phyloP scores from a whole-genome alignment of 2,329 filamentous ascomycete species.

The Nothophoma quercina region DNA sequence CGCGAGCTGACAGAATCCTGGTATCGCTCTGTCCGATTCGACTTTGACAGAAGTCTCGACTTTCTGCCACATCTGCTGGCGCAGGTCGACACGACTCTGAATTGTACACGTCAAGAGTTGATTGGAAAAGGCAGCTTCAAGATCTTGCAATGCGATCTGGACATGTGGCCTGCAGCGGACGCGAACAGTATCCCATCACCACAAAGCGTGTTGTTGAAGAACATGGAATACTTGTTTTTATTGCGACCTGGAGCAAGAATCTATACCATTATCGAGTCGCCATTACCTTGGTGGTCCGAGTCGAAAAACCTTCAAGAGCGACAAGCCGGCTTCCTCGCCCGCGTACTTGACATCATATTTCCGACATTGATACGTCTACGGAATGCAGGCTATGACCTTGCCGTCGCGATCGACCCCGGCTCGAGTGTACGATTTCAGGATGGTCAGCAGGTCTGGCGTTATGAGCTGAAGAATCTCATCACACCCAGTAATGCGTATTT shows the following conservation, averaged over 20 bases:
- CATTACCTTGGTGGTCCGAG: conserved; percentile 10
- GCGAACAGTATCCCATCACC: conserved; percentile 14
- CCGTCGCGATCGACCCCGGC: conserved; percentile 11
- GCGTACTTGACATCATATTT: conserved; percentile 13
- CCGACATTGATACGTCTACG: conserved; percentile 2
- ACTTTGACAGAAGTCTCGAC: conserved; percentile 15
- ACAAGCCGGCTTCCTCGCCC: conserved; percentile 9
- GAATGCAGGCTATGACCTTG: conserved; percentile 1
- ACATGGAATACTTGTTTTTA: conserved; percentile 15
- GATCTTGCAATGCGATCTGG: conserved; percentile 11
- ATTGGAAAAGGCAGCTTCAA: conserved; percentile 16
- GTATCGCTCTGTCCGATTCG: conserved; percentile 16
- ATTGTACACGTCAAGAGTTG: conserved; percentile 8
- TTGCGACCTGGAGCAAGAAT: conserved; percentile 10
- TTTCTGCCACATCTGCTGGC: conserved; percentile 17
- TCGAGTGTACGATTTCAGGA: conserved; percentile 11
- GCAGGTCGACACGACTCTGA: conserved; percentile 10
- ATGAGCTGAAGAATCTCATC: conserved; percentile 15
- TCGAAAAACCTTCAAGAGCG: conserved; percentile 10
- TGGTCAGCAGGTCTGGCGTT: conserved; percentile 17
- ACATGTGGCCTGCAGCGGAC: conserved; percentile 13
- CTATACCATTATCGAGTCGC: conserved; percentile 8
- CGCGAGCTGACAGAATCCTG: conserved; percentile 15
- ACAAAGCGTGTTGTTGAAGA: conserved; percentile 9
- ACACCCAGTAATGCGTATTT: conserved; percentile 15